These are phyloP conservation scores for Arthromyces matolae DNA, from an alignment of 768 basidiomycete genomes.

Conservation along the genomic window DNA sequence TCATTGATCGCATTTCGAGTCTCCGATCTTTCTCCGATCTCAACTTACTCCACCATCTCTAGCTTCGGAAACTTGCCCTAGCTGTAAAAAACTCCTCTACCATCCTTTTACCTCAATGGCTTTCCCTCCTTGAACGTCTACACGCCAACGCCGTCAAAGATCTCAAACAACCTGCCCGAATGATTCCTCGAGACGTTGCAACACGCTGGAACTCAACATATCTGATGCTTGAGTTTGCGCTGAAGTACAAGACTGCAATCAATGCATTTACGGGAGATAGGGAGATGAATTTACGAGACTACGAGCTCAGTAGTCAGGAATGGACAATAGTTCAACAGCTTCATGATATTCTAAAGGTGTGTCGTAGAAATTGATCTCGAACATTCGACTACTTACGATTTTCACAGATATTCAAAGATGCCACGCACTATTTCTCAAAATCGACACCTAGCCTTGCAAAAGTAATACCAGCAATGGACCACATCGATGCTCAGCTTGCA, in stretches of 20 bases:
- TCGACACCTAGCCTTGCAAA: no score
- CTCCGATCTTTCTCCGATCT: no score
- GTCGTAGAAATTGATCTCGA: no score
- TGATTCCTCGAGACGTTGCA: conserved; percentile 30
- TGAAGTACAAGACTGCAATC: conserved; percentile 22
- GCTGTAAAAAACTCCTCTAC: no score
- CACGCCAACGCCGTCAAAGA: conserved; percentile 8
- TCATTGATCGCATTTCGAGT: no score
- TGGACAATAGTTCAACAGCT: conserved; percentile 28
- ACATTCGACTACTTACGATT: no score
- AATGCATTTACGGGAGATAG: conserved; percentile 17
- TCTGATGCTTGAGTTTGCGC: conserved; percentile 27
- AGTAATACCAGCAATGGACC: no score
- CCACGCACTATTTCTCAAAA: conserved; percentile 16
- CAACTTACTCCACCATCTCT: no score
- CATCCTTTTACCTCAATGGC: conserved; percentile 30
- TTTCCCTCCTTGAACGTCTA: not conserved
- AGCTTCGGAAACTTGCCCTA: no score
- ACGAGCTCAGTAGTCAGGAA: conserved; percentile 18
- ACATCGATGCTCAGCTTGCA: no score
- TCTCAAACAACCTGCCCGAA: conserved; percentile 4
- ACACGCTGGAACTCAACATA: conserved; percentile 34
- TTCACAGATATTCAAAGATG: conserved; percentile 29
- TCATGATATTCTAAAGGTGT: conserved; percentile 21
- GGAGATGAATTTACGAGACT: conserved; percentile 12